Evolutionary conservation across 306 rosid genomes (phyloP), one percentile per base, ranked within the genome.

Genomic region (Lotus japonicus): DNA sequence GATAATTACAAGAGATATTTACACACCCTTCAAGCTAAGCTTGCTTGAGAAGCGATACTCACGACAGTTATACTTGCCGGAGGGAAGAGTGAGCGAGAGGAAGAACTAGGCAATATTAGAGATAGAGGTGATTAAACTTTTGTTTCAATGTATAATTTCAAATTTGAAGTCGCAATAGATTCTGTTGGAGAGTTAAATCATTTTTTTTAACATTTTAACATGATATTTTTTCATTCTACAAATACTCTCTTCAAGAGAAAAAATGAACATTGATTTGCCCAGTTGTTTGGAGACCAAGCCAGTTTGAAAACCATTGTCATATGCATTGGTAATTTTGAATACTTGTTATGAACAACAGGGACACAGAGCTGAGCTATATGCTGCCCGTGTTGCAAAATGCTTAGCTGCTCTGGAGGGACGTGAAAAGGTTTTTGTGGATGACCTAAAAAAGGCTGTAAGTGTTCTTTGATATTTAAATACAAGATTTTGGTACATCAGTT

Each of bases 291-390:
- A 39, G 21, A 58, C 39, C 70, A 69, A 50, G 28, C 48, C 48
- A 50, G 2, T 39, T 54, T 39, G 61, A 16, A 57, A 58, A 26
- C 73, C 12, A 1, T 44, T 45, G 12, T 55, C 53, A 38, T 19
- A 69, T 62, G 33, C 42, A 56, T 71, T 74, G 51, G 35, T 72
- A 61, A 23, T 51, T 12, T 68, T 62, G 64, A 46, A 48, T 59
- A 54, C 52, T 58, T 68, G 42, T 62, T 58, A 51, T 80, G 77
- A 79, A 68, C 74, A 61, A 68, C 89, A 94, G 98, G 98, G 98
- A 45, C 98, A 94, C 83, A 86, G 98, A 86, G 92, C 98, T 64
- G 97, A 94, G 87, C 84, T 94, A 64, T 94, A 88, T 83, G 90
- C 98, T 72, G 89, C 96, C 63, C 97, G 97, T 54, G 95, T 94